phyloP scores from a whole-genome alignment of 352 stramenopile species.

The Globisporangium megalacanthum region DNA sequence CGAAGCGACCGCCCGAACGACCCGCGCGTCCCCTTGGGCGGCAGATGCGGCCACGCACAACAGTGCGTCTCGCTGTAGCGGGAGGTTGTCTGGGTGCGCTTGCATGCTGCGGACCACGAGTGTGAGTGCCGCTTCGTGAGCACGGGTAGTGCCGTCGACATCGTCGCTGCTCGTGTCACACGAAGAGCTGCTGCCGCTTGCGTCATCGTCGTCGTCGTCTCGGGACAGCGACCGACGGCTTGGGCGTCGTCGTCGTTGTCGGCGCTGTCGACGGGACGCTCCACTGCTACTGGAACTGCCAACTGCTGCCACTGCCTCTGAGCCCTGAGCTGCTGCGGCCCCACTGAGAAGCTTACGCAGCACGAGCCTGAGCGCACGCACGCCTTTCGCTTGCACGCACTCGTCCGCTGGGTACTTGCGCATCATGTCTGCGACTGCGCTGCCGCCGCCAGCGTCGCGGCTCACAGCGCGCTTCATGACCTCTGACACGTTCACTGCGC shows the following conservation, averaged over 20 bases:
- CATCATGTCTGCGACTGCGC: conserved; percentile 39
- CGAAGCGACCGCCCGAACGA: conserved; percentile 32
- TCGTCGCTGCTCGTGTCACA: neutral
- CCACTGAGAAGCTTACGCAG: conserved; percentile 18
- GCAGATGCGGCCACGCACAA: conserved; percentile 38
- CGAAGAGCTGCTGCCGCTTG: neutral
- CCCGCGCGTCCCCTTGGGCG: conserved; percentile 14
- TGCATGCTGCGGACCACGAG: conserved; percentile 44
- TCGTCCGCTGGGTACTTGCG: conserved; percentile 33
- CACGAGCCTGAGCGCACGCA: conserved; percentile 39
- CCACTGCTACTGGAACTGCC: too few relatives aligned
- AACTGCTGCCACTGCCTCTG: neutral
- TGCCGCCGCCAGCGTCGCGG: conserved; percentile 37
- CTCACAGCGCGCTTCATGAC: conserved; percentile 49
- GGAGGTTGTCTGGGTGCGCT: conserved; percentile 21
- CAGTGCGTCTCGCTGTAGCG: conserved; percentile 45
- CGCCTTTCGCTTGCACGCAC: conserved; percentile 39
- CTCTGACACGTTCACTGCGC: conserved; percentile 25
- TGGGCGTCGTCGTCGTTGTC: neutral
- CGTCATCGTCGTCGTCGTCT: neutral
- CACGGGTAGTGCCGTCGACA: neutral
- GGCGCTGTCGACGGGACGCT: too few relatives aligned
- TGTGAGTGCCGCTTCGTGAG: neutral
- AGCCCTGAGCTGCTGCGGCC: neutral
- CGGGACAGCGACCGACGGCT: neutral